These are phyloP conservation scores for Apiospora koreana DNA, from an alignment of 2,329 filamentous ascomycete genomes.

Conservation along the genomic window DNA sequence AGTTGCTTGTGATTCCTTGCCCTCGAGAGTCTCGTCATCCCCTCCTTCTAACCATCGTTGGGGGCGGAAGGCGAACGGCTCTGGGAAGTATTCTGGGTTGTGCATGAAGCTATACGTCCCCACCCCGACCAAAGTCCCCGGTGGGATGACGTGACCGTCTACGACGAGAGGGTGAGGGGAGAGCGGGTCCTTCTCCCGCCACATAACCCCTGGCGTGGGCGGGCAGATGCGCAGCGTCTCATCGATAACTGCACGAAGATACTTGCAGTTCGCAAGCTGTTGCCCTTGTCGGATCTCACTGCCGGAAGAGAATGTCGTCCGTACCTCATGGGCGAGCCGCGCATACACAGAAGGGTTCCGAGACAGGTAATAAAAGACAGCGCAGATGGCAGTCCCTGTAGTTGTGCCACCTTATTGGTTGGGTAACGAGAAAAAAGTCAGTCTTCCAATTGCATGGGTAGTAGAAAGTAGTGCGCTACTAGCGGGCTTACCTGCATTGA, in stretches of 20 bases:
- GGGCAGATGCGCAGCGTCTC: slow-evolving; percentile 17
- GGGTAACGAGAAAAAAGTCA: not conserved
- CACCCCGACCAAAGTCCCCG: slow-evolving; percentile 15
- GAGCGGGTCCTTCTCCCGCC: slow-evolving; percentile 8
- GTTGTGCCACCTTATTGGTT: not conserved
- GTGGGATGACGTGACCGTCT: slow-evolving; percentile 16
- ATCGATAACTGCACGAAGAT: slow-evolving; percentile 19
- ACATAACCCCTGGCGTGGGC: slow-evolving; percentile 1
- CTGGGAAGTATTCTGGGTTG: slow-evolving; percentile 13
- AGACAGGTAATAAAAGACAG: not conserved
- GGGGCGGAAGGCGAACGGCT: slow-evolving; percentile 16
- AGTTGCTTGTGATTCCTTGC: not conserved
- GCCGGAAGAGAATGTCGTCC: not conserved
- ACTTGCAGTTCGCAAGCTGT: slow-evolving; percentile 10
- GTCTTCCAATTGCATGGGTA: too few species aligned
- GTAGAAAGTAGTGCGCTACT: too few species aligned
- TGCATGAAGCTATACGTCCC: slow-evolving; percentile 14
- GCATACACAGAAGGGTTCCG: not conserved
- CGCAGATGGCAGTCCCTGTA: not conserved
- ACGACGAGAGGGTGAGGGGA: not conserved
- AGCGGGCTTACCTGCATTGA: not conserved
- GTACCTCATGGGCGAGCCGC: not conserved
- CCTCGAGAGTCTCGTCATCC: not conserved
- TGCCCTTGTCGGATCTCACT: not conserved
- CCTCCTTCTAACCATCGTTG: slow-evolving; percentile 15